Evolutionary conservation across 164 flowering plant species (phyloP).

Genomic region (grape (Vitis vinifera)): ASM3070453v1 NC_081807.1:7227501-7228000

Average conservation of each 20-base stretch:
- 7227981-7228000: slow-evolving; percentile 61
- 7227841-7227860: slow-evolving; percentile 49
- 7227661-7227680: slow-evolving; percentile 34
- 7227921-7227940: slow-evolving; percentile 44
- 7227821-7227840: slow-evolving; percentile 64
- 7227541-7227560: not conserved
- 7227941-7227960: slow-evolving; percentile 76
- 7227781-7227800: not conserved
- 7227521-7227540: slow-evolving; percentile 56
- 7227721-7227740: slow-evolving; percentile 47
- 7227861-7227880: slow-evolving; percentile 51
- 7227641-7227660: slow-evolving; percentile 71
- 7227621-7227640: slow-evolving; percentile 59
- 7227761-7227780: no score
- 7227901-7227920: slow-evolving; percentile 48
- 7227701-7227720: slow-evolving; percentile 58
- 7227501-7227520: slow-evolving; percentile 57
- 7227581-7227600: no score
- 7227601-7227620: not conserved
- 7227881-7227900: slow-evolving; percentile 40
- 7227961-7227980: slow-evolving; percentile 50
- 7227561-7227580: no score
- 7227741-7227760: no score
- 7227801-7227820: not conserved
- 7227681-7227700: slow-evolving; percentile 61